Evolutionary conservation across 1,284 basidiomycete genomes (phyloP).

Genomic region (Marasmius tenuissimus): DNA sequence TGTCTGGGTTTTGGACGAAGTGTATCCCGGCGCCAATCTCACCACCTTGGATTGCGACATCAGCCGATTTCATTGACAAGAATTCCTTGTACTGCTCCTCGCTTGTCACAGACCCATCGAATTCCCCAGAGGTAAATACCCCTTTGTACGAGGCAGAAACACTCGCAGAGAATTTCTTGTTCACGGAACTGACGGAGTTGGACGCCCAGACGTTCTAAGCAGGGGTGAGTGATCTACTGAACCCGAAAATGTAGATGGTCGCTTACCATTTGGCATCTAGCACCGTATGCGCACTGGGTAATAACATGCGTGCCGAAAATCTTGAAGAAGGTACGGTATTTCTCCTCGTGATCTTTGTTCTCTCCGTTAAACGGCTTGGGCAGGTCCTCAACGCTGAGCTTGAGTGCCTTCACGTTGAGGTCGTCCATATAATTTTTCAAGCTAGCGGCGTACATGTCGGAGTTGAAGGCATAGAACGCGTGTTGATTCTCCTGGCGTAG

Average conservation of each 20-base stretch:
- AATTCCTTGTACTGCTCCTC: constrained; percentile 13
- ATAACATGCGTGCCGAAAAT: constrained; percentile 8
- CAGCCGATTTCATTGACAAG: constrained; percentile 14
- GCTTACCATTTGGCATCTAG: constrained; percentile 9
- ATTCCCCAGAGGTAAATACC: not conserved
- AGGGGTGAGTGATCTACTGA: no score
- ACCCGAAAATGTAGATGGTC: no score
- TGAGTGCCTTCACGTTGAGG: constrained; percentile 4
- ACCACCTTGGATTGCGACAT: constrained; percentile 19
- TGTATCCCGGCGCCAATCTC: not conserved
- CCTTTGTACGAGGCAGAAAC: constrained; percentile 9
- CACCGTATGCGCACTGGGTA: constrained; percentile 2
- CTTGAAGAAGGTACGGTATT: constrained; percentile 5
- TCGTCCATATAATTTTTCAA: constrained; percentile 3
- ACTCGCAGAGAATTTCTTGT: constrained; percentile 9
- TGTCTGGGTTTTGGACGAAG: constrained; percentile 6
- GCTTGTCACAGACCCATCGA: constrained; percentile 3
- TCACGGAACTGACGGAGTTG: not conserved
- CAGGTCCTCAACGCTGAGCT: not conserved
- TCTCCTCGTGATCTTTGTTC: not conserved
- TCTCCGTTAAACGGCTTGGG: constrained; percentile 2
- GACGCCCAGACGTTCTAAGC: constrained; percentile 3
- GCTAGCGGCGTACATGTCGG: constrained; percentile 2
- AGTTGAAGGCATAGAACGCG: constrained; percentile 7
- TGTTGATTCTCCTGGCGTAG: not conserved